These are phyloP conservation scores for Colletotrichum simmondsii DNA, from an alignment of 2,329 filamentous ascomycete species.

Conservation along the genomic window DNA sequence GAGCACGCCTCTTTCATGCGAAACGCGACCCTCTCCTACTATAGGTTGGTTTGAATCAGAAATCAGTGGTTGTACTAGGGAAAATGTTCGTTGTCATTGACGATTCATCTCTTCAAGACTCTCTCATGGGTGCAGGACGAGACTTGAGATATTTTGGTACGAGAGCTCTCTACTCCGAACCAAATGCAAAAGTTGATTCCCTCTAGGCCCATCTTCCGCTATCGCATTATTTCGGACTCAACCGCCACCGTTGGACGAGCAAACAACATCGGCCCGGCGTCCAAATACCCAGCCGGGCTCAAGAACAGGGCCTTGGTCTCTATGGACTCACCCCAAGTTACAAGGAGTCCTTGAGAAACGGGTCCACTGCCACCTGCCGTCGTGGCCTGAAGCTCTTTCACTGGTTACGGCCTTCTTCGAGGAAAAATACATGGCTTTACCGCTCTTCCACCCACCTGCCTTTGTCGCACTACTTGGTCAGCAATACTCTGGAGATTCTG, in stretches of 20 bases:
- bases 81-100: background rate
- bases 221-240: background rate
- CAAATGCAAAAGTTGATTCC: background rate
- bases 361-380: background rate
- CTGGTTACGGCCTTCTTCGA: slow-evolving; percentile 1
- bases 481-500: background rate
- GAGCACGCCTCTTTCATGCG: background rate
- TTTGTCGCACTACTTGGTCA: slow-evolving; percentile 1
- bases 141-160: background rate
- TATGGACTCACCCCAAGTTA: slow-evolving; percentile 1
- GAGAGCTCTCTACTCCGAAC: rapidly evolving
- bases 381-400: slow-evolving; percentile 3
- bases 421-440: background rate
- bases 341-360: background rate
- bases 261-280: background rate
- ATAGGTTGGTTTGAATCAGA: background rate
- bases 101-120: background rate
- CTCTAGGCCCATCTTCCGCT: background rate
- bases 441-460: background rate
- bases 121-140: background rate
- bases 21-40: background rate
- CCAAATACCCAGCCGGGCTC: background rate
- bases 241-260: background rate
- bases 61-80: background rate
- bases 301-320: background rate